Percentiles rank a stretch among this genome's conserved stretches.
Evolutionary conservation across 495 filamentous ascomycete genomes (phyloP).

Genomic region (Lepraria neglecta): DNA sequence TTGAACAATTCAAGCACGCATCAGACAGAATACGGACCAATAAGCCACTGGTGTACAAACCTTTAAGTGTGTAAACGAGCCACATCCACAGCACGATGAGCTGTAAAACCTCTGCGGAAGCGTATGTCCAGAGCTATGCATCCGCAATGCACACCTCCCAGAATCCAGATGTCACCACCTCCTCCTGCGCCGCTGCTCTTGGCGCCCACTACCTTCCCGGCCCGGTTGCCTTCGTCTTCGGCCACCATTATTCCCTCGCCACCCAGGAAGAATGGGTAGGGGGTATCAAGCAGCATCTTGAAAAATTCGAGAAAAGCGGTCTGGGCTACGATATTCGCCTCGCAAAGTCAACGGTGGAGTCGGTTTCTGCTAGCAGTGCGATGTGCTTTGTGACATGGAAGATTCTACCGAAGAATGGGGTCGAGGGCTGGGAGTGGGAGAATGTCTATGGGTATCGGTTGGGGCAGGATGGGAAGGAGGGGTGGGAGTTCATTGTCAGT

Average conservation of each 20-base stretch:
- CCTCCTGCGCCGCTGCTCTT: neutral
- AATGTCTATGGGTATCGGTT: neutral
- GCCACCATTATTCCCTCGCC: neutral
- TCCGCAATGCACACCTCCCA: neutral
- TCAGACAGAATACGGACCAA: too few relatives aligned
- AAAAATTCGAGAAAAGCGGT: neutral
- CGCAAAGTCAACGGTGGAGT: neutral
- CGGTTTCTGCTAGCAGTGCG: neutral
- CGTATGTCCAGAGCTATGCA: neutral
- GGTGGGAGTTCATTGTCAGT: neutral
- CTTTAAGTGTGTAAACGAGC: neutral
- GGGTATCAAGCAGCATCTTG: too few relatives aligned
- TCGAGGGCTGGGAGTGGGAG: neutral
- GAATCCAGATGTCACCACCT: slow-evolving; percentile 1
- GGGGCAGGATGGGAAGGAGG: neutral
- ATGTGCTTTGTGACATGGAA: neutral
- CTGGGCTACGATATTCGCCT: neutral
- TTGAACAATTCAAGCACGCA: too few relatives aligned
- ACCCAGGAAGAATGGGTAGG: neutral
- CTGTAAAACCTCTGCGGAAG: neutral
- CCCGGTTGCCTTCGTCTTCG: neutral
- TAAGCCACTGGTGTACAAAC: neutral
- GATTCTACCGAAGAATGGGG: neutral
- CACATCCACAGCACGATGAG: neutral
- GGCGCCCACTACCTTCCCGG: neutral